Percentiles rank a stretch among this genome's conserved stretches.
These are phyloP conservation scores for Xanthoceras sorbifolium DNA, from an alignment of 345 rosid genomes.

Conservation along the genomic window DNA sequence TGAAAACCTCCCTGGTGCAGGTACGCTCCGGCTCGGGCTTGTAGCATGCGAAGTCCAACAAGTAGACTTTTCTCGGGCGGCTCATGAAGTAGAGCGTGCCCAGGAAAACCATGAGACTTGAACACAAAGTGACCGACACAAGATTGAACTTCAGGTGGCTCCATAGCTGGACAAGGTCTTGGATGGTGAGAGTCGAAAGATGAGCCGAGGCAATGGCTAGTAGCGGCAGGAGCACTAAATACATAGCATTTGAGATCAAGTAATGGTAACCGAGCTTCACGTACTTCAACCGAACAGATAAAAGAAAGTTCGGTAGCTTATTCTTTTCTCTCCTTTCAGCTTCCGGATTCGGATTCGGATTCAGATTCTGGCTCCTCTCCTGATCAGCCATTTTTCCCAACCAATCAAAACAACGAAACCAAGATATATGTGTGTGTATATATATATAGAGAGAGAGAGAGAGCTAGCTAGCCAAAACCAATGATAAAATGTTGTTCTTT, in stretches of 20 bases:
- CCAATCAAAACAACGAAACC: too few relatives aligned
- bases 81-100: conserved; percentile 63
- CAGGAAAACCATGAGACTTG: conserved; percentile 45
- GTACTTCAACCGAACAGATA: conserved; percentile 63
- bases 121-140: conserved; percentile 44
- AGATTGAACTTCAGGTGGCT: conserved; percentile 57
- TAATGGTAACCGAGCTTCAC: conserved; percentile 85
- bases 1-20: conserved; percentile 49
- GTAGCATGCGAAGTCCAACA: conserved; percentile 76
- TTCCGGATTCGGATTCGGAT: conserved; percentile 1
- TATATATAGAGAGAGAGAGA: too few relatives aligned
- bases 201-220: conserved; percentile 46
- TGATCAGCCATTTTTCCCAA: conserved; percentile 24
- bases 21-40: conserved; percentile 40
- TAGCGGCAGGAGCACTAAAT: conserved; percentile 51
- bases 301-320: conserved; percentile 65
- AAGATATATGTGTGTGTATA: too few relatives aligned
- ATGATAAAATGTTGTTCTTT: too few relatives aligned
- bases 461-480: too few relatives aligned
- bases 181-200: conserved; percentile 43
- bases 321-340: conserved; percentile 24
- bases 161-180: conserved; percentile 52
- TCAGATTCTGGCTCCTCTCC: background rate
- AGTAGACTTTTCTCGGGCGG: conserved; percentile 64
- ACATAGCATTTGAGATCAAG: conserved; percentile 65